These are phyloP conservation scores for Ceraceosorus bombacis DNA, from an alignment of 1,284 basidiomycete genomes.

Conservation along the genomic window DNA sequence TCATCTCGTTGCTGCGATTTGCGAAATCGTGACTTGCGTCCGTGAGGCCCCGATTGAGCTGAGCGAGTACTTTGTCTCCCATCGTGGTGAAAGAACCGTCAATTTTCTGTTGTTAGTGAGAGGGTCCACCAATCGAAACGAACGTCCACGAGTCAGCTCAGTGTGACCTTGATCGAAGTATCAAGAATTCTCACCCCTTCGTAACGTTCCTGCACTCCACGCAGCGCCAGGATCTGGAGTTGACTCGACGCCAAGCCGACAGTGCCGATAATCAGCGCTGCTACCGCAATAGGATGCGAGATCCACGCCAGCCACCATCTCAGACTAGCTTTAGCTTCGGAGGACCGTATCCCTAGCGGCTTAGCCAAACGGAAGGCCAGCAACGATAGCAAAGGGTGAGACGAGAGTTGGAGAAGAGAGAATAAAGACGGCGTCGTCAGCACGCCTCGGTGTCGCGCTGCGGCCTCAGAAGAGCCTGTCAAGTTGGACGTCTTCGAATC, in stretches of 20 bases:
- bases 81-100: slow-evolving; percentile 57
- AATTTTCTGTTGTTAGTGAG: slow-evolving; percentile 5
- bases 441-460: slow-evolving; percentile 3
- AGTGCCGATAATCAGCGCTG: slow-evolving; percentile 79
- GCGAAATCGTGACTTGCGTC: slow-evolving; percentile 67
- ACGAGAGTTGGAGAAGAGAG: slow-evolving; percentile 25
- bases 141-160: neutral
- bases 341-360: slow-evolving; percentile 16
- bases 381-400: slow-evolving; percentile 25
- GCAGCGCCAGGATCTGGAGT: slow-evolving; percentile 64
- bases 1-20: slow-evolving; percentile 62
- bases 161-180: no score
- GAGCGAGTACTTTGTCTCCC: slow-evolving; percentile 61
- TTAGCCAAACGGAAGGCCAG: slow-evolving; percentile 15
- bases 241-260: slow-evolving; percentile 82
- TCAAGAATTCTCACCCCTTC: slow-evolving; percentile 4
- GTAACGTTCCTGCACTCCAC: slow-evolving; percentile 24
- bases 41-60: slow-evolving; percentile 71
- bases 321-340: slow-evolving; percentile 42
- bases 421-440: slow-evolving; percentile 18
- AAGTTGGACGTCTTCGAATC: neutral
- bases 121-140: neutral
- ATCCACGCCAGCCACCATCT: slow-evolving; percentile 80
- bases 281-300: slow-evolving; percentile 78
- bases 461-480: no score